These are phyloP conservation scores for Russula sp. DNA, from an alignment of 768 basidiomycete species.

Conservation along the genomic window DNA sequence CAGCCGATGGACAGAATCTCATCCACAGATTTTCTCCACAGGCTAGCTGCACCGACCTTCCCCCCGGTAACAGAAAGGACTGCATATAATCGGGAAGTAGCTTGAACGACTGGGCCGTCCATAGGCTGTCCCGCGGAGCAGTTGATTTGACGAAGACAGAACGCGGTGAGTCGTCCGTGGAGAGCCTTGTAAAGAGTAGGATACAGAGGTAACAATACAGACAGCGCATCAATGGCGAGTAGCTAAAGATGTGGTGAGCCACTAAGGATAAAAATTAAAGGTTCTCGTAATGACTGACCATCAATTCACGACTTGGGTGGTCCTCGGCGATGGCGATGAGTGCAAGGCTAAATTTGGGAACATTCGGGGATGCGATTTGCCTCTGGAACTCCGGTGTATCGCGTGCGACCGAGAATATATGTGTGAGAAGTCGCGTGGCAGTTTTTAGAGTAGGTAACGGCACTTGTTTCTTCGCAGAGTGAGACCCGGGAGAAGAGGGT, in stretches of 20 bases:
- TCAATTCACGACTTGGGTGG: slow-evolving; percentile 49
- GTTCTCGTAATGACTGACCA: slow-evolving; percentile 41
- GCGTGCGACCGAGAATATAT: slow-evolving; percentile 57
- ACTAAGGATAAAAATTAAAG: neutral
- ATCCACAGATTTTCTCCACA: slow-evolving; percentile 77
- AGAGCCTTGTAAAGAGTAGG: slow-evolving; percentile 63
- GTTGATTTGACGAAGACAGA: slow-evolving; percentile 56
- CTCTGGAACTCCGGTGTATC: slow-evolving; percentile 78
- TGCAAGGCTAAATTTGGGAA: slow-evolving; percentile 65
- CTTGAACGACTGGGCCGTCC: slow-evolving; percentile 41
- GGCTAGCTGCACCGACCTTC: slow-evolving; percentile 65
- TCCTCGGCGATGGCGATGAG: slow-evolving; percentile 57
- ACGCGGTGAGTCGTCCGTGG: slow-evolving; percentile 48
- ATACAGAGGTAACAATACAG: slow-evolving; percentile 59
- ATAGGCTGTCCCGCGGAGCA: slow-evolving; percentile 50
- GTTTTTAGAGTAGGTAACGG: slow-evolving; percentile 56
- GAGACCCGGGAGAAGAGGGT: slow-evolving; percentile 33
- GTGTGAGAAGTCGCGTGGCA: slow-evolving; percentile 58
- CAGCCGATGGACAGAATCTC: slow-evolving; percentile 65
- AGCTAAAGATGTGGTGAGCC: slow-evolving; percentile 37
- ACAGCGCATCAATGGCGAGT: slow-evolving; percentile 47
- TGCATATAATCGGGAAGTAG: slow-evolving; percentile 58
- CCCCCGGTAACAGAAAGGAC: slow-evolving; percentile 70
- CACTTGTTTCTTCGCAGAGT: slow-evolving; percentile 61
- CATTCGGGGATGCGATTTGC: slow-evolving; percentile 67